phyloP scores from a whole-genome alignment of 2,329 filamentous ascomycete genomes.

The Paraconiothyrium brasiliense region DNA sequence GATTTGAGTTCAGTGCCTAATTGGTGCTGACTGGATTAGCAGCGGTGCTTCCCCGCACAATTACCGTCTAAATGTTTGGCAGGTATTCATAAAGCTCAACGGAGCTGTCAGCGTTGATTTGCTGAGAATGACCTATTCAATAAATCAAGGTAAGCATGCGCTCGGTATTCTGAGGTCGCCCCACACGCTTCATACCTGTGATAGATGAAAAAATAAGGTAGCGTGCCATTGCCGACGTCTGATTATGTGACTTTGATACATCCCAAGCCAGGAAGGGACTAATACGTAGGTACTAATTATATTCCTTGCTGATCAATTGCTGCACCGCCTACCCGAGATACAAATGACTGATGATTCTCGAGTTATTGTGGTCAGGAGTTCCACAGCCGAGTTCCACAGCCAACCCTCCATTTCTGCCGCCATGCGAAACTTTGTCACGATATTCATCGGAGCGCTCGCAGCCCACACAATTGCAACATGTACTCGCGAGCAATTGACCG shows the following conservation, averaged over 20 bases:
- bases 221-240: slow-evolving; percentile 18
- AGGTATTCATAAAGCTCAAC: background rate
- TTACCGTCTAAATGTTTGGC: slow-evolving; percentile 3
- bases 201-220: slow-evolving; percentile 1
- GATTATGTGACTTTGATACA: background rate
- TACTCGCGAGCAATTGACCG: slow-evolving; percentile 30
- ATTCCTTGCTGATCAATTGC: background rate
- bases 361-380: background rate
- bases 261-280: background rate
- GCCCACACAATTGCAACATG: slow-evolving; percentile 31
- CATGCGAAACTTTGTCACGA: slow-evolving; percentile 17
- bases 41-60: slow-evolving; percentile 7
- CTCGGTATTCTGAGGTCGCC: slow-evolving; percentile 3
- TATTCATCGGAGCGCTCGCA: slow-evolving; percentile 17
- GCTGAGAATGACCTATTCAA: background rate
- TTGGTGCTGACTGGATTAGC: background rate
- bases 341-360: background rate
- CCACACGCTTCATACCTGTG: slow-evolving; percentile 5
- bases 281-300: background rate
- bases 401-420: slow-evolving; percentile 3
- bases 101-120: background rate
- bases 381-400: background rate
- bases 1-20: background rate
- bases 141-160: background rate
- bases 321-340: background rate